phyloP scores from a whole-genome alignment of 2,329 filamentous ascomycete species.

The Ceratocystis diversiconidia region DNA sequence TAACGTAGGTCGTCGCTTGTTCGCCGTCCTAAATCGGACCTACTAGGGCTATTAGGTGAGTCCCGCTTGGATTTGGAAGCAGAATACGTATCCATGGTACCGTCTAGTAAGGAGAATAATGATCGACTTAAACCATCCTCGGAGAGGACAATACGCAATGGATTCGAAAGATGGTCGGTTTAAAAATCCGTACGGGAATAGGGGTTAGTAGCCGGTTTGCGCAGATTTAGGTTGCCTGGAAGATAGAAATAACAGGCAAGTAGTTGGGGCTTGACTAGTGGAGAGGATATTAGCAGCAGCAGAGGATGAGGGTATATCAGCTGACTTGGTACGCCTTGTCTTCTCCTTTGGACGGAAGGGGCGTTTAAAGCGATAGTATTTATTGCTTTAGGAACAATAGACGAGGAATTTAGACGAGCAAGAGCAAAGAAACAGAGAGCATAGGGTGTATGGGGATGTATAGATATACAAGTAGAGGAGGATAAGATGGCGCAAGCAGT shows the following conservation, averaged over 20 bases:
- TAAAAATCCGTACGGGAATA: background rate
- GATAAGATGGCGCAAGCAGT: background rate
- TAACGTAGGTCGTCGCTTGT: conserved; percentile 7
- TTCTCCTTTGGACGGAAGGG: background rate
- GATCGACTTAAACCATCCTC: conserved; percentile 17
- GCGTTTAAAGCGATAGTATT: background rate
- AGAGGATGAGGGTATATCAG: background rate
- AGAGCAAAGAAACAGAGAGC: background rate
- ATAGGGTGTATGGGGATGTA: background rate
- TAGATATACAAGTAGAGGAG: background rate
- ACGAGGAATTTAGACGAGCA: background rate
- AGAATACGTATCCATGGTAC: conserved; percentile 16
- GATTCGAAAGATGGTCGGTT: background rate
- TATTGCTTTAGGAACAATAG: background rate
- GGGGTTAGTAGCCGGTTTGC: background rate
- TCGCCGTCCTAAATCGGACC: background rate
- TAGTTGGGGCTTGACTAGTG: background rate
- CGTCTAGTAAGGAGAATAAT: conserved; percentile 9
- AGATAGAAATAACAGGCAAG: background rate
- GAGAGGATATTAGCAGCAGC: background rate
- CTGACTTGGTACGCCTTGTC: background rate
- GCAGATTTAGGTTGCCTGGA: background rate
- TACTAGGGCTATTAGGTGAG: conserved; percentile 8
- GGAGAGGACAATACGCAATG: background rate
- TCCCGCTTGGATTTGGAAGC: conserved; percentile 15